phyloP scores from a whole-genome alignment of 2,329 filamentous ascomycete genomes.

The Sporothrix pallida region DNA sequence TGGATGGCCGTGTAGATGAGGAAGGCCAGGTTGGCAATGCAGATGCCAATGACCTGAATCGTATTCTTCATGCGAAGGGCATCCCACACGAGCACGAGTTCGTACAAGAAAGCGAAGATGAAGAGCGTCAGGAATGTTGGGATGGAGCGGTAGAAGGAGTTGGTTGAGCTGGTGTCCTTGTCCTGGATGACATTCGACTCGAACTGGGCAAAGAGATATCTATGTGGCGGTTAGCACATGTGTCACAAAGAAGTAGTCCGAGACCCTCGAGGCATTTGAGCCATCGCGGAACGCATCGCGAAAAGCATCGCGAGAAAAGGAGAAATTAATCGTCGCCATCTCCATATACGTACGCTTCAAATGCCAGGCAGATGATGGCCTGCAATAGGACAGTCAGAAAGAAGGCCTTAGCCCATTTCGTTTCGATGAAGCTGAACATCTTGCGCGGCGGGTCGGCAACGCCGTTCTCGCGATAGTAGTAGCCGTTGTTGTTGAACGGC shows the following conservation, averaged over 20 bases:
- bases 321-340: too few relatives aligned
- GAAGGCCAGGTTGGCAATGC: constrained; percentile 88
- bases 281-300: too few relatives aligned
- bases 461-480: constrained; percentile 44
- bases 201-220: constrained; percentile 89
- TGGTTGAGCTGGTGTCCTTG: constrained; percentile 51
- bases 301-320: too few relatives aligned
- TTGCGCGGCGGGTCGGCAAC: constrained; percentile 44
- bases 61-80: constrained; percentile 94
- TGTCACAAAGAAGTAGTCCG: not conserved
- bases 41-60: constrained; percentile 95
- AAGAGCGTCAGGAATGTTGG: constrained; percentile 95
- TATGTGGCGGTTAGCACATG: constrained; percentile 46
- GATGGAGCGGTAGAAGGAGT: constrained; percentile 72
- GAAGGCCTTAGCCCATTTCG: constrained; percentile 88
- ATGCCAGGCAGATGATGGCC: constrained; percentile 77
- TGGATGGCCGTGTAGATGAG: constrained; percentile 93
- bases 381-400: constrained; percentile 75
- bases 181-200: constrained; percentile 63
- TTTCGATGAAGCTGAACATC: constrained; percentile 78
- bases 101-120: constrained; percentile 96
- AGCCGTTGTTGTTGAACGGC: constrained; percentile 44
- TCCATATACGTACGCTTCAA: constrained; percentile 74
- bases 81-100: constrained; percentile 89
- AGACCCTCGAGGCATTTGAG: not conserved